Percentiles rank a stretch among this genome's conserved stretches.
phyloP scores from a whole-genome alignment of 202 grass and related monocot genomes.

The Digitaria exilis region DNA sequence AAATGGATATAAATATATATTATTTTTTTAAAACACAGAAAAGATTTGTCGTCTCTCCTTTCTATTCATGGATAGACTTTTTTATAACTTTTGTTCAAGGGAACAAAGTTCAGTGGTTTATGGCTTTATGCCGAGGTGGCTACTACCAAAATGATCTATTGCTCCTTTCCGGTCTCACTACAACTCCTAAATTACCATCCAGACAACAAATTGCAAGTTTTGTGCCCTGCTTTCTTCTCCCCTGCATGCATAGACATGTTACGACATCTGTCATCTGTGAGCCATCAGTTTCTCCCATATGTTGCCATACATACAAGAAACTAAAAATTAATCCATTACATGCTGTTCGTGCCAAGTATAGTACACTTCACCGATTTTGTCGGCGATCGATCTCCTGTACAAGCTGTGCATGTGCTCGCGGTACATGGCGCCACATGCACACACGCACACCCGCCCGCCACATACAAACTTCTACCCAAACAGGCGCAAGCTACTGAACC shows the following conservation, averaged over 20 bases:
- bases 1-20: not conserved
- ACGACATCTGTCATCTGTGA: not conserved
- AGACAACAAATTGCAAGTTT: too few species aligned
- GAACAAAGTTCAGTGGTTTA: not conserved
- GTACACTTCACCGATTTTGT: not conserved
- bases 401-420: not conserved
- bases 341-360: not conserved
- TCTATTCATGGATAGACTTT: not conserved
- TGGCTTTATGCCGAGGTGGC: too few species aligned
- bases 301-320: not conserved
- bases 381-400: not conserved
- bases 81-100: not conserved
- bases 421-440: not conserved
- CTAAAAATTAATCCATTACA: not conserved
- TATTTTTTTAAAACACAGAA: not conserved
- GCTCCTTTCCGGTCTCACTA: too few species aligned
- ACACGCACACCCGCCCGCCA: not conserved
- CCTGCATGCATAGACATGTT: not conserved
- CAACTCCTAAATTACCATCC: too few species aligned
- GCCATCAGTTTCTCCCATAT: not conserved
- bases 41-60: not conserved
- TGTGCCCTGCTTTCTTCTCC: too few species aligned
- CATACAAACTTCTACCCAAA: not conserved
- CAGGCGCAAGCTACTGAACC: slow-evolving; percentile 42
- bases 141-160: too few species aligned